A percentile compares a stretch with the other conserved stretches of the same genome.
Conservation (phyloP, 306 rosid genomes). For the Citrullus amarus region DNA sequence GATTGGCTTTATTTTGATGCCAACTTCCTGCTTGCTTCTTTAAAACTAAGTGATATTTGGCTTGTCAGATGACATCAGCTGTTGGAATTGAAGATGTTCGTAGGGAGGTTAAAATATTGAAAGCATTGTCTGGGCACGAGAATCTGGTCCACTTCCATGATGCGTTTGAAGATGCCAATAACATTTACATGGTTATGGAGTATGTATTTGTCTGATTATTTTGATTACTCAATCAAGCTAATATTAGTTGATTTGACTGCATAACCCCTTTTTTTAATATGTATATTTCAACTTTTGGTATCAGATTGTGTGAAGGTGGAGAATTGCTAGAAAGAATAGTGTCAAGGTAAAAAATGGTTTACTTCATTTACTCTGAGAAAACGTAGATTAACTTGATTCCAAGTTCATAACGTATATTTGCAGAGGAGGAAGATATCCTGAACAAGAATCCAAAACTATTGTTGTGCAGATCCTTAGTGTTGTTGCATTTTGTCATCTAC, state of each 20-base stretch:
- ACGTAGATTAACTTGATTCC: not conserved
- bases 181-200: slow-evolving; percentile 96
- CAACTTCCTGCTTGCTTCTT: too few species aligned
- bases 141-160: slow-evolving; percentile 82
- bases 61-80: slow-evolving; percentile 80
- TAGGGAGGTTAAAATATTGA: slow-evolving; percentile 93
- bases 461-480: slow-evolving; percentile 74
- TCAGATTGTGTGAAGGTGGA: slow-evolving; percentile 96
- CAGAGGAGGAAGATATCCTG: slow-evolving; percentile 95
- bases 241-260: not conserved
- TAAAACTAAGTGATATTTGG: slow-evolving; percentile 2
- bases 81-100: slow-evolving; percentile 92
- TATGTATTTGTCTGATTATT: slow-evolving; percentile 21
- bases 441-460: slow-evolving; percentile 83
- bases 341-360: slow-evolving; percentile 43
- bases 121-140: slow-evolving; percentile 75
- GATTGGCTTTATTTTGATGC: not conserved
- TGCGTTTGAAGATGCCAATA: slow-evolving; percentile 74
- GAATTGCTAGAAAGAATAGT: slow-evolving; percentile 88
- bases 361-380: not conserved
- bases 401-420: slow-evolving; percentile 8
- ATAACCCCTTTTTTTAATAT: not conserved
- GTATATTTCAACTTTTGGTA: not conserved
- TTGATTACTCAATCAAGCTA: not conserved
- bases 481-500: slow-evolving; percentile 81